Evolutionary conservation across 768 basidiomycete genomes (phyloP).

Genomic region (Myochromella boudieri): DNA sequence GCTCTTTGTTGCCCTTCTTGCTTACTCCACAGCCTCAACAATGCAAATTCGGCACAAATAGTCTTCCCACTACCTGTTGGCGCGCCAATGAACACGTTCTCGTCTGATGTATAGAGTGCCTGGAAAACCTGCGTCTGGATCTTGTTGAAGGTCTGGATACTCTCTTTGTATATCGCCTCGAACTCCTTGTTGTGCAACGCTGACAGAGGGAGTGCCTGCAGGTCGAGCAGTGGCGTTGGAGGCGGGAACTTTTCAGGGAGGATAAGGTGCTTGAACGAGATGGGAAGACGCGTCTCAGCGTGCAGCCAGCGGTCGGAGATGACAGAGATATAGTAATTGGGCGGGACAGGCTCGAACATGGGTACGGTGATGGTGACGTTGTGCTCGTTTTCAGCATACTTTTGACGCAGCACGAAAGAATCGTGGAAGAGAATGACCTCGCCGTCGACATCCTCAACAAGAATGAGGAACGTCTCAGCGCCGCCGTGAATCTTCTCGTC

Average conservation of each 20-base stretch:
- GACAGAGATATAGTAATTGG: slow-evolving; percentile 96
- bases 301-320: slow-evolving; percentile 96
- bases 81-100: slow-evolving; percentile 95
- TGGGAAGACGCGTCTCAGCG: slow-evolving; percentile 89
- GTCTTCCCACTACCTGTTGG: slow-evolving; percentile 98
- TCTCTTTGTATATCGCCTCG: slow-evolving; percentile 79
- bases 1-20: slow-evolving; percentile 76
- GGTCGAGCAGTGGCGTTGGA: slow-evolving; percentile 89
- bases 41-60: slow-evolving; percentile 93
- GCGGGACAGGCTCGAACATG: slow-evolving; percentile 96
- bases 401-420: slow-evolving; percentile 86
- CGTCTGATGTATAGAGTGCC: slow-evolving; percentile 92
- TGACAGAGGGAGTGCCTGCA: slow-evolving; percentile 85
- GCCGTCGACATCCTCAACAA: slow-evolving; percentile 97
- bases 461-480: slow-evolving; percentile 88
- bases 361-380: slow-evolving; percentile 93
- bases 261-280: slow-evolving; percentile 97
- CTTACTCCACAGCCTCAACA: slow-evolving; percentile 94
- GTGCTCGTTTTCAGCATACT: slow-evolving; percentile 92
- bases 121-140: slow-evolving; percentile 99
- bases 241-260: slow-evolving; percentile 96
- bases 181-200: slow-evolving; percentile 94
- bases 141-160: slow-evolving; percentile 91
- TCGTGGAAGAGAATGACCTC: slow-evolving; percentile 97
- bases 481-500: slow-evolving; percentile 90